phyloP scores from a whole-genome alignment of 2,329 filamentous ascomycete genomes.

The Aspergillus glaucus region DNA sequence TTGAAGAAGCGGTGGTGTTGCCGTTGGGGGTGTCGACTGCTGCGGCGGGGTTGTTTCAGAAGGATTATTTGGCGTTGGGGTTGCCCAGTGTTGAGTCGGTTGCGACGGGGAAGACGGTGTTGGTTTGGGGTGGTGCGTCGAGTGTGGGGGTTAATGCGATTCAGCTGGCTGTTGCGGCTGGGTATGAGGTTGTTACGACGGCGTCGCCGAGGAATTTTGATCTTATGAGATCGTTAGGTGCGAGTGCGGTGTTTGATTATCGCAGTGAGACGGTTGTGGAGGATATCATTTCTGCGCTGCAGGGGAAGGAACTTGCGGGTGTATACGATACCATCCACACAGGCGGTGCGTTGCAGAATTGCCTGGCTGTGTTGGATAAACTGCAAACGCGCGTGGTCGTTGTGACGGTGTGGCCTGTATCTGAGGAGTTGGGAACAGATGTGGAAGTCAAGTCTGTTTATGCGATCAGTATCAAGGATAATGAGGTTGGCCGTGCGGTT shows the following conservation, averaged over 20 bases:
- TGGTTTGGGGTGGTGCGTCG: conserved; percentile 50
- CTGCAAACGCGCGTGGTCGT: background rate
- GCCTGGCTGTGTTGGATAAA: background rate
- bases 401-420: background rate
- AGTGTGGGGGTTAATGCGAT: conserved; percentile 41
- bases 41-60: conserved; percentile 21
- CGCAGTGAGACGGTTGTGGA: conserved; percentile 11
- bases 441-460: background rate
- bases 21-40: conserved; percentile 29
- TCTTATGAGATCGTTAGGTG: conserved; percentile 39
- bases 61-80: conserved; percentile 16
- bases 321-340: conserved; percentile 2
- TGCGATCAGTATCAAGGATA: background rate
- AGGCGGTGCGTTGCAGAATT: background rate
- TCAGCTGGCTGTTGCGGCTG: conserved; percentile 36
- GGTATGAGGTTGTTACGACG: conserved; percentile 35
- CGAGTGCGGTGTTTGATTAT: conserved; percentile 41
- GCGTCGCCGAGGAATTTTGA: conserved; percentile 37
- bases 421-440: background rate
- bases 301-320: conserved; percentile 11
- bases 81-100: conserved; percentile 2
- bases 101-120: conserved; percentile 12
- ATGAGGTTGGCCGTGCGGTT: conserved; percentile 22
- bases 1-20: conserved; percentile 25
- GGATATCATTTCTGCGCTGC: conserved; percentile 6